Percentiles rank a stretch among this genome's conserved stretches.
Conservation (phyloP, 768 basidiomycete species). For the Pleurotus tuber-regium region DNA sequence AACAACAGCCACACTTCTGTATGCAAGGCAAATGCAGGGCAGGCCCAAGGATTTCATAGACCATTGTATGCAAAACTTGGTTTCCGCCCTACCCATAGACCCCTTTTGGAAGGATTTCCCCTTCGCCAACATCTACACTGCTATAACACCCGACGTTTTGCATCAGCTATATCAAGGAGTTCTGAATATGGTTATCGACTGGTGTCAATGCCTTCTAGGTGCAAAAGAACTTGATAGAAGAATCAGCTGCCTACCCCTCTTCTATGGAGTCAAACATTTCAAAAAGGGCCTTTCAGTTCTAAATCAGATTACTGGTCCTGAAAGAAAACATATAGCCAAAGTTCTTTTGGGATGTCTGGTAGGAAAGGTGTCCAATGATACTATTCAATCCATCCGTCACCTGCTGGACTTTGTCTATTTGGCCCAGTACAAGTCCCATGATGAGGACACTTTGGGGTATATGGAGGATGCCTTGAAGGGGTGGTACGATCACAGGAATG, state of each 20-base stretch:
- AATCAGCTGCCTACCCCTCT: conserved; percentile 27
- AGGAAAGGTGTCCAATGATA: conserved; percentile 13
- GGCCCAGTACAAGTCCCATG: conserved; percentile 24
- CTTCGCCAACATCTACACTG: conserved; percentile 34
- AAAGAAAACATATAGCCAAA: conserved; percentile 30
- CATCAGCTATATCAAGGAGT: conserved; percentile 50
- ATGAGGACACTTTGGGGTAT: conserved; percentile 19
- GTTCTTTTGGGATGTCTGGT: conserved; percentile 25
- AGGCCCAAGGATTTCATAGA: background rate
- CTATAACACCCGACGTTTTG: conserved; percentile 44
- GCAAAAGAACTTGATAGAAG: conserved; percentile 35
- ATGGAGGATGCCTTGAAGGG: conserved; percentile 20
- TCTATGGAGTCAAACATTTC: conserved; percentile 31
- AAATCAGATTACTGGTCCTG: conserved; percentile 35
- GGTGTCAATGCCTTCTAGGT: conserved; percentile 25
- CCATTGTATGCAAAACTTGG: background rate
- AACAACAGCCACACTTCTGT: conserved; percentile 16
- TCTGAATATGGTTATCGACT: conserved; percentile 39
- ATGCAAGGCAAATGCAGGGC: conserved; percentile 23
- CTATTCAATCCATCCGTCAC: conserved; percentile 18
- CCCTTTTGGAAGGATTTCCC: conserved; percentile 44
- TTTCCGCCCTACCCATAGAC: background rate
- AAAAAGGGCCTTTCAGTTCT: conserved; percentile 33
- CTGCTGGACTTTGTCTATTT: conserved; percentile 34
- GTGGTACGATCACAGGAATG: conserved; percentile 27